Conservation (phyloP, 176 grass and related monocot genomes). For the Juncus inflexus region DNA sequence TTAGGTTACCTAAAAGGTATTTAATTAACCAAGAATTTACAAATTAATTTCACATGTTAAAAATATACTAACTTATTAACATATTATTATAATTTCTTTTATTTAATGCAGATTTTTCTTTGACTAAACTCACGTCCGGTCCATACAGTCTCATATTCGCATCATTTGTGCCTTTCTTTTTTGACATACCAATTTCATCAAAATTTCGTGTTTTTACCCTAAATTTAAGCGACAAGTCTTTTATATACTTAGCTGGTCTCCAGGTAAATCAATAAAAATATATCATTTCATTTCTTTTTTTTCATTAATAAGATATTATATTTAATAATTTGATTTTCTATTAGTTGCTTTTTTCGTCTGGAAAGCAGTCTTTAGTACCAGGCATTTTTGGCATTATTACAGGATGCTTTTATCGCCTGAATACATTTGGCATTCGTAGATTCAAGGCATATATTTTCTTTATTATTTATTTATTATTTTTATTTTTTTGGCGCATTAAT, state of each 20-base stretch:
- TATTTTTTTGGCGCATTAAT: slow-evolving; percentile 14
- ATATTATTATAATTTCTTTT: slow-evolving; percentile 14
- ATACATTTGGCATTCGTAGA: slow-evolving; percentile 77
- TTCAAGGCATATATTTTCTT: slow-evolving; percentile 53
- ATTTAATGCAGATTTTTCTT: slow-evolving; percentile 52
- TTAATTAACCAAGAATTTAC: not conserved
- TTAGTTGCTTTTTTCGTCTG: slow-evolving; percentile 86
- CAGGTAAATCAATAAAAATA: slow-evolving; percentile 50
- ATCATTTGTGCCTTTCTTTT: slow-evolving; percentile 86
- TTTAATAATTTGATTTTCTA: slow-evolving; percentile 30
- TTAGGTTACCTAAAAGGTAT: slow-evolving; percentile 82
- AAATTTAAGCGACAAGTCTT: slow-evolving; percentile 71
- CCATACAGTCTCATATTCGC: slow-evolving; percentile 96
- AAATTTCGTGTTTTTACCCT: slow-evolving; percentile 68
- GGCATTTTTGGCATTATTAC: slow-evolving; percentile 75
- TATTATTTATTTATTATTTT: slow-evolving; percentile 15
- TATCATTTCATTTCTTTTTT: slow-evolving; percentile 6
- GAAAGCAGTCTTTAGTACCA: slow-evolving; percentile 68
- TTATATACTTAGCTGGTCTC: slow-evolving; percentile 88
- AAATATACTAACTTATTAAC: not conserved
- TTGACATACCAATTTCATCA: slow-evolving; percentile 84
- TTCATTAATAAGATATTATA: slow-evolving; percentile 2
- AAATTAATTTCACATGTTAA: not conserved
- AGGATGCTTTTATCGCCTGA: slow-evolving; percentile 71
- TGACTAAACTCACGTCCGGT: slow-evolving; percentile 57